Conservation (phyloP, 1,284 basidiomycete genomes). For the Pyrrhoderma lamaoense region DNA sequence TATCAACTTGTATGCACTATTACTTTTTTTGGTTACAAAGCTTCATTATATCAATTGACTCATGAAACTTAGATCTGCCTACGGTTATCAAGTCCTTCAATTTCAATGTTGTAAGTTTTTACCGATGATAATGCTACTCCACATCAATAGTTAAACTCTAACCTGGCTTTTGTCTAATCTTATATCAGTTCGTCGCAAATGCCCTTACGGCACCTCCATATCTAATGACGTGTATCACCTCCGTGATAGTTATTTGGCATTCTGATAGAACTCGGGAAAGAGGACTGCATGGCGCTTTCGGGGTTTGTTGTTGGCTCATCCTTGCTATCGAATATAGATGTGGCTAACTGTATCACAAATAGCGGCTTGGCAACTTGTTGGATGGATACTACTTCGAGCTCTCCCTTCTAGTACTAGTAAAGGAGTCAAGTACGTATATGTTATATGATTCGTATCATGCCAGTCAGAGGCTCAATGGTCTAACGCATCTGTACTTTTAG, state of each 20-base stretch:
- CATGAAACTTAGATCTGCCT: constrained; percentile 32
- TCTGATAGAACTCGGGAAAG: constrained; percentile 31
- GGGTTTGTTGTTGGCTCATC: constrained; percentile 21
- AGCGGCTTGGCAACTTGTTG: constrained; percentile 33
- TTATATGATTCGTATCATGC: not conserved
- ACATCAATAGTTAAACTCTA: no score
- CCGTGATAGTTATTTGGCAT: constrained; percentile 29
- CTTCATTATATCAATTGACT: no score
- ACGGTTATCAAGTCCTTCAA: constrained; percentile 35
- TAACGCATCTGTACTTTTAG: constrained; percentile 11
- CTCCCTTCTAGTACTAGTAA: constrained; percentile 27
- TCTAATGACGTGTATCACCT: constrained; percentile 30
- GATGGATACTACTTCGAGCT: constrained; percentile 32
- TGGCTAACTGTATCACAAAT: not conserved
- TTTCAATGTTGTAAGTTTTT: constrained; percentile 27
- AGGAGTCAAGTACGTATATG: constrained; percentile 20
- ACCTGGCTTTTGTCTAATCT: no score
- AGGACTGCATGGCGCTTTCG: constrained; percentile 32
- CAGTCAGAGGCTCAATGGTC: not conserved
- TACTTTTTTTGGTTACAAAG: no score
- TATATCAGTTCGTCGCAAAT: constrained; percentile 27
- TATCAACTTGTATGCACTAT: constrained; percentile 28
- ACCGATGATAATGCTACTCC: no score
- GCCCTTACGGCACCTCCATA: constrained; percentile 35
- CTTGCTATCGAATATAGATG: not conserved